Conservation (phyloP, 2,329 filamentous ascomycete genomes). For the Rutstroemia sp. region DNA sequence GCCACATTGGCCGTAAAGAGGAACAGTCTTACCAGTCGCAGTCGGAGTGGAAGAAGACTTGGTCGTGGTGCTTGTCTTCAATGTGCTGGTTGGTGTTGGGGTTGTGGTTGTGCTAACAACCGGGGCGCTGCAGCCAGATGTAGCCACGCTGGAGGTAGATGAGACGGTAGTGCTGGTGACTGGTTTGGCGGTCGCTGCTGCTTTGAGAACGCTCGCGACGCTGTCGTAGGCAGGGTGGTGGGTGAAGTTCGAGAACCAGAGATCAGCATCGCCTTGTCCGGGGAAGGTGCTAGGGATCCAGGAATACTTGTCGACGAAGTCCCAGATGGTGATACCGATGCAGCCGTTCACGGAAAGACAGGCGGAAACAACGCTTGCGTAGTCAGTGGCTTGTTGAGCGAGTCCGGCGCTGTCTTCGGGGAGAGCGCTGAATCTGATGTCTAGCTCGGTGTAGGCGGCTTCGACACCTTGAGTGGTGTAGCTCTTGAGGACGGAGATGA, state of each 20-base stretch:
- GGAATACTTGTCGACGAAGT: constrained; percentile 28
- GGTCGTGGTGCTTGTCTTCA: neutral
- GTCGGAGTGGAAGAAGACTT: neutral
- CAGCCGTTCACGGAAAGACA: constrained; percentile 20
- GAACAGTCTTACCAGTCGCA: neutral
- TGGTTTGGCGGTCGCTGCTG: neutral
- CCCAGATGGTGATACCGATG: constrained; percentile 28
- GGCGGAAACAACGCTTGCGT: constrained; percentile 29
- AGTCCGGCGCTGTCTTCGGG: constrained; percentile 37
- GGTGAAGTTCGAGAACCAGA: constrained; percentile 36
- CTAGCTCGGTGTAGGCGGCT: constrained; percentile 55
- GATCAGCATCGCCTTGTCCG: constrained; percentile 35
- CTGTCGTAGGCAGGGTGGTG: constrained; percentile 38
- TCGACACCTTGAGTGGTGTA: constrained; percentile 48
- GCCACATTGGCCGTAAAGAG: constrained; percentile 7
- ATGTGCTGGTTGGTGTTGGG: neutral
- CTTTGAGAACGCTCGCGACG: constrained; percentile 29
- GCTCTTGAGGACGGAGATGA: constrained; percentile 39
- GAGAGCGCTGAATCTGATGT: constrained; percentile 43
- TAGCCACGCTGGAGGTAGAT: neutral
- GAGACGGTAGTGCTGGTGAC: neutral
- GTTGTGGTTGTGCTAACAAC: neutral
- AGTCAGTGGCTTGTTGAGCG: constrained; percentile 42
- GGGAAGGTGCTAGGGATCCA: constrained; percentile 37
- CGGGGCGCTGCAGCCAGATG: neutral